A percentile compares a stretch with the other conserved stretches of the same genome.
These are phyloP conservation scores for Entamoeba invadens DNA, from an alignment of 208 protist genomes.

Conservation along the genomic window DNA sequence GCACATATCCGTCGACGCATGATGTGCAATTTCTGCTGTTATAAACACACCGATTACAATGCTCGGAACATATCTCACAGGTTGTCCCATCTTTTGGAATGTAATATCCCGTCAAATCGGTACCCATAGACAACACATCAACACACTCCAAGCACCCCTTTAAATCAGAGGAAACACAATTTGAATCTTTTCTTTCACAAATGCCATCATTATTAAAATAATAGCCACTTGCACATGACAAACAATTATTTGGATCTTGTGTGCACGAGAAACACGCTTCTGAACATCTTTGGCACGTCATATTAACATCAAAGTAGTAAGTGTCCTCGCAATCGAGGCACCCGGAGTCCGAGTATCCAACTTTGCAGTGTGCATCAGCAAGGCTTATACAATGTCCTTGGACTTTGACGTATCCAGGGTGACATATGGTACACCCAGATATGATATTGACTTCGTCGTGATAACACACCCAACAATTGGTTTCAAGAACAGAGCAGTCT, in stretches of 20 bases:
- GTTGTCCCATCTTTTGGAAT: not conserved
- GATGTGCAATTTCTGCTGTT: not conserved
- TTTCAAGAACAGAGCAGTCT: not conserved
- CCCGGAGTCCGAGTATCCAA: not conserved
- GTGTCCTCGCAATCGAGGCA: not conserved
- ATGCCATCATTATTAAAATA: not conserved
- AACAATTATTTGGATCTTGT: not conserved
- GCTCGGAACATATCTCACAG: not conserved
- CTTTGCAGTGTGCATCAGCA: not conserved
- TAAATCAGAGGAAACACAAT: not conserved
- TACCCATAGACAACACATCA: not conserved
- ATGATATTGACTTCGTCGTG: not conserved
- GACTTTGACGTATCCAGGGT: not conserved
- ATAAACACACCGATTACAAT: not conserved
- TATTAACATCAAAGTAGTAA: not conserved
- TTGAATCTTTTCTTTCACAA: not conserved
- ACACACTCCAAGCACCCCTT: not conserved
- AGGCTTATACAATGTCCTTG: not conserved
- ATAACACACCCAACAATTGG: not conserved
- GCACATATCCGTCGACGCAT: not conserved
- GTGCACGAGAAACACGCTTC: not conserved
- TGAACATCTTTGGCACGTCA: not conserved
- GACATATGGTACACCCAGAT: not conserved
- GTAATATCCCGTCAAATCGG: not conserved
- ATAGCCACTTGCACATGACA: not conserved